Conservation (phyloP, 306 rosid species). For the Ammopiptanthus mongolicus region DNA sequence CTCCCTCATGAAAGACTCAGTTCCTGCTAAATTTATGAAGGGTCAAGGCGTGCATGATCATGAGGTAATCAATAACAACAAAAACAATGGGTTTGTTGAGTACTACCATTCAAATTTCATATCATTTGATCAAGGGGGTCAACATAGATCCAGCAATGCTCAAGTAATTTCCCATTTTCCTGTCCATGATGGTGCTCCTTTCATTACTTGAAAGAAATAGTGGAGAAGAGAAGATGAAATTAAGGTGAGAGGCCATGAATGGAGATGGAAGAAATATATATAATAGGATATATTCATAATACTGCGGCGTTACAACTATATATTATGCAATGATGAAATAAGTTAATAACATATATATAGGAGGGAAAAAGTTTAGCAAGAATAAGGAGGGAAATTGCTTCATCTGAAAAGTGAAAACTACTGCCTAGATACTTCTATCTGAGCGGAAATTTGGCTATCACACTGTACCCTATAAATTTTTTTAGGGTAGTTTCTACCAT, state of each 20-base stretch:
- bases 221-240: not conserved
- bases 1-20: constrained; percentile 40
- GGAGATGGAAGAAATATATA: not conserved
- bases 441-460: constrained; percentile 3
- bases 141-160: constrained; percentile 31
- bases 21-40: constrained; percentile 16
- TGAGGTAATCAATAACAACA: constrained; percentile 19
- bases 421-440: constrained; percentile 1
- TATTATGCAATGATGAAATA: constrained; percentile 9
- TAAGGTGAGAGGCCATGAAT: not conserved
- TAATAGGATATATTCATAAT: not conserved
- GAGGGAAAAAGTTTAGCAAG: not conserved
- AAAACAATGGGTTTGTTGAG: constrained; percentile 30
- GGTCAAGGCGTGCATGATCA: constrained; percentile 32
- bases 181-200: constrained; percentile 41
- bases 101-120: constrained; percentile 42
- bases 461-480: not conserved
- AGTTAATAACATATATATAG: constrained; percentile 8
- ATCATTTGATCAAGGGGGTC: constrained; percentile 54
- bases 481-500: constrained; percentile 6
- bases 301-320: not conserved
- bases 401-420: constrained; percentile 18
- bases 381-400: constrained; percentile 29
- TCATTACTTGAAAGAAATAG: constrained; percentile 23
- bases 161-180: constrained; percentile 37